phyloP scores from a whole-genome alignment of 805 yeast species.

The Suhomyces emberorum region DNA sequence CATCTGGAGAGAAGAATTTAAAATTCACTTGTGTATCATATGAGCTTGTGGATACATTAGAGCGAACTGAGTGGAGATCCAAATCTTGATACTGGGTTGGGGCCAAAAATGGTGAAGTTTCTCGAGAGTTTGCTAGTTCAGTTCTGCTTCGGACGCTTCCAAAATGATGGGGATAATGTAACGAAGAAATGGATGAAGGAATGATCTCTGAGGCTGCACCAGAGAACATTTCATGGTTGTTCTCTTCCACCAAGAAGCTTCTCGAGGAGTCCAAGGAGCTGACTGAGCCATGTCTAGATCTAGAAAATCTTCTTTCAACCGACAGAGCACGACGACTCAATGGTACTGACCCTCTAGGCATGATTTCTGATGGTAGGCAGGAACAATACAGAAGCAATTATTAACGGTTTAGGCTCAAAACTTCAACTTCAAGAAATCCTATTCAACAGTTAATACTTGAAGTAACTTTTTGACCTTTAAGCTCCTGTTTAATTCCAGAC shows the following conservation, averaged over 20 bases:
- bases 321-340: constrained; percentile 9
- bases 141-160: constrained; percentile 19
- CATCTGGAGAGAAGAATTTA: constrained; percentile 78
- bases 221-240: constrained; percentile 66
- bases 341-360: background rate
- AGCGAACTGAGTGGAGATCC: constrained; percentile 33
- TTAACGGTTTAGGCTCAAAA: too few species aligned
- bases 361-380: too few species aligned
- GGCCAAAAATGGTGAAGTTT: constrained; percentile 34
- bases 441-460: too few species aligned
- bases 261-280: constrained; percentile 28
- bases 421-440: too few species aligned
- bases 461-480: too few species aligned
- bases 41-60: constrained; percentile 36
- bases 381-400: too few species aligned
- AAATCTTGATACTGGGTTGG: constrained; percentile 20
- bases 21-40: constrained; percentile 47
- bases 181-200: constrained; percentile 74
- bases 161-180: constrained; percentile 66
- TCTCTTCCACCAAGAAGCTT: constrained; percentile 46
- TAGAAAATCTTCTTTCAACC: constrained; percentile 16
- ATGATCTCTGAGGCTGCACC: constrained; percentile 76
- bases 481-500: too few species aligned
- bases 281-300: constrained; percentile 32
- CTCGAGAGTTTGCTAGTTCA: constrained; percentile 21